These are phyloP conservation scores for Forsythia suspensa DNA, from an alignment of 257 asterid genomes.

Conservation along the genomic window DNA sequence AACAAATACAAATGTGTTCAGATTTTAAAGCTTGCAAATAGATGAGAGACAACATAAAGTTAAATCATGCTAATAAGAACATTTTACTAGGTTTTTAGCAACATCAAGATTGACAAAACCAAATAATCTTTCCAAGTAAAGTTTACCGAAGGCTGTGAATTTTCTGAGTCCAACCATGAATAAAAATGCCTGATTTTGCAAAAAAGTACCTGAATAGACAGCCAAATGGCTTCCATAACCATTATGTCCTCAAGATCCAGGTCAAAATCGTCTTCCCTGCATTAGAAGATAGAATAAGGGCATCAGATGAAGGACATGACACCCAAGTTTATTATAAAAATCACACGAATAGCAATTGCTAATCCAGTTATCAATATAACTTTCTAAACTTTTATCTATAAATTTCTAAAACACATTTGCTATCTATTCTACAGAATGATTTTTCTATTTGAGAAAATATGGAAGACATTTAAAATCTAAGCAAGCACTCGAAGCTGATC, in stretches of 20 bases:
- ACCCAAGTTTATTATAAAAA: background rate
- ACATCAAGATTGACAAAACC: background rate
- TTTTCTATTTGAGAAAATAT: background rate
- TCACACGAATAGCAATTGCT: background rate
- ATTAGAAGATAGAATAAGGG: background rate
- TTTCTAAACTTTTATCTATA: background rate
- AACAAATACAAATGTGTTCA: background rate
- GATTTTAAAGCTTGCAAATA: background rate
- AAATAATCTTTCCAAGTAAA: background rate
- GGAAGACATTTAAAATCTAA: background rate
- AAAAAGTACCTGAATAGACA: slow-evolving; percentile 84
- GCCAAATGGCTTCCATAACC: slow-evolving; percentile 99
- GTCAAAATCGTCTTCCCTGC: slow-evolving; percentile 93
- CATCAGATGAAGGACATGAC: background rate
- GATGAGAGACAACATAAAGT: background rate
- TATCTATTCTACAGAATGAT: background rate
- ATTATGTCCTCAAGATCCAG: slow-evolving; percentile 97
- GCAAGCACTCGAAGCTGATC: background rate
- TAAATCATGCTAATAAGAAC: background rate
- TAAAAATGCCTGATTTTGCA: background rate
- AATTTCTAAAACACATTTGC: background rate
- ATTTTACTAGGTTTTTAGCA: background rate
- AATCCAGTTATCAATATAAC: background rate
- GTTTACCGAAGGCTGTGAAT: background rate
- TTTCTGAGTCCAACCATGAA: slow-evolving; percentile 1